Percentiles rank a stretch among this genome's conserved stretches.
Evolutionary conservation across 257 asterid genomes (phyloP).

Genomic region (Galeopsis tetrahit): DNA sequence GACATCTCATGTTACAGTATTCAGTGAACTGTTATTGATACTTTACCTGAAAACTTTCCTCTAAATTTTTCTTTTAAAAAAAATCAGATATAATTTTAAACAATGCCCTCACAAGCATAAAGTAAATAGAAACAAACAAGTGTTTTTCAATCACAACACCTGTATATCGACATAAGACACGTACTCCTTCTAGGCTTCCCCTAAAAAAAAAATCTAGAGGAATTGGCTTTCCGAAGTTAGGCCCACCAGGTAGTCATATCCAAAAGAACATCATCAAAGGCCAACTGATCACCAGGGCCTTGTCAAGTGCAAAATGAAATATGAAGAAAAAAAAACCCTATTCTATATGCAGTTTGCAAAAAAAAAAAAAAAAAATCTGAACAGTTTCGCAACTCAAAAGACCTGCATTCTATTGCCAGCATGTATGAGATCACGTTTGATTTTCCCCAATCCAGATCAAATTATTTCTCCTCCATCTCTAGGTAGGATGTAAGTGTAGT

Average conservation of each 20-base stretch:
- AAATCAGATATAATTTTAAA: not conserved
- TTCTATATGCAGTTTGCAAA: not conserved
- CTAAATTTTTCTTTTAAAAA: too few relatives aligned
- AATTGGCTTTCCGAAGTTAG: too few relatives aligned
- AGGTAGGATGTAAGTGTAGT: not conserved
- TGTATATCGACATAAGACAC: too few relatives aligned
- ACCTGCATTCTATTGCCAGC: not conserved
- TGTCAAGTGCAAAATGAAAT: not conserved
- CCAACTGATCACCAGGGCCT: not conserved
- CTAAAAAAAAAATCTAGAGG: too few relatives aligned
- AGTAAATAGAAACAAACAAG: not conserved
- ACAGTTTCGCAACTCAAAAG: slow-evolving; percentile 14
- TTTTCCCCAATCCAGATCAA: not conserved
- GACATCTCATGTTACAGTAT: not conserved
- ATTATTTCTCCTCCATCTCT: not conserved
- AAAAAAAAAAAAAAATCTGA: not conserved
- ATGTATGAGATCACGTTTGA: not conserved
- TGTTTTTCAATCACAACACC: too few relatives aligned
- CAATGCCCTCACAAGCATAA: not conserved
- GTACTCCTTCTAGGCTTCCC: too few relatives aligned
- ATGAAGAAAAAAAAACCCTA: not conserved
- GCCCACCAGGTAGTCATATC: not conserved
- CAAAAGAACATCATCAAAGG: slow-evolving; percentile 1
- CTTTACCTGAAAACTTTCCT: not conserved
- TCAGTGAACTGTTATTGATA: not conserved